Evolutionary conservation across 768 basidiomycete genomes (phyloP).

Genomic region (Suillus clintonianus): DNA sequence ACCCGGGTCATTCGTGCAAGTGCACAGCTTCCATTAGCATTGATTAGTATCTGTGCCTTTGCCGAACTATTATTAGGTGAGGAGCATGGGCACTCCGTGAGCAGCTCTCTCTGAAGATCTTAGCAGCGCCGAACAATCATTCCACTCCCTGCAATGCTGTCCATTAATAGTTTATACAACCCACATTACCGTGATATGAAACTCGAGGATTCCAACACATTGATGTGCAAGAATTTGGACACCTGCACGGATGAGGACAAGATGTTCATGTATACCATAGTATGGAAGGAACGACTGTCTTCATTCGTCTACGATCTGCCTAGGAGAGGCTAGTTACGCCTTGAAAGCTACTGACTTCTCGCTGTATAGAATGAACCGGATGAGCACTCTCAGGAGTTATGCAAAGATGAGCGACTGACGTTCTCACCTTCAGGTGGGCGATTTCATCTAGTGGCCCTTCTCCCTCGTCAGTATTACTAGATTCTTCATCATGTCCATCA

Average conservation of each 20-base stretch:
- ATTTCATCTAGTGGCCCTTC: not conserved
- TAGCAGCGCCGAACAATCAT: not conserved
- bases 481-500: not conserved
- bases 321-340: not conserved
- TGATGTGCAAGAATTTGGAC: not conserved
- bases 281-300: not conserved
- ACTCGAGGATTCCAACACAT: not conserved
- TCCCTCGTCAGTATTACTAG: not conserved
- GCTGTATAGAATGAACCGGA: not conserved
- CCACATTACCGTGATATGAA: not conserved
- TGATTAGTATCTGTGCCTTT: not conserved
- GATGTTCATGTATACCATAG: not conserved
- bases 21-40: not conserved
- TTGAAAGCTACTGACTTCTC: not conserved
- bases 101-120: not conserved
- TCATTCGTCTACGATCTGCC: not conserved
- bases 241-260: not conserved
- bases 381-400: not conserved
- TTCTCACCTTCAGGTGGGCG: not conserved
- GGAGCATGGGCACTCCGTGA: not conserved
- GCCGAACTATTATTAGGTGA: not conserved
- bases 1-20: not conserved
- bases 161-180: not conserved
- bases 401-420: not conserved
- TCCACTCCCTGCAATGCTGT: not conserved